Percentiles rank a stretch among this genome's conserved stretches.
Evolutionary conservation across 495 filamentous ascomycete genomes (phyloP).

Genomic region (Annulohypoxylon nitens): DNA sequence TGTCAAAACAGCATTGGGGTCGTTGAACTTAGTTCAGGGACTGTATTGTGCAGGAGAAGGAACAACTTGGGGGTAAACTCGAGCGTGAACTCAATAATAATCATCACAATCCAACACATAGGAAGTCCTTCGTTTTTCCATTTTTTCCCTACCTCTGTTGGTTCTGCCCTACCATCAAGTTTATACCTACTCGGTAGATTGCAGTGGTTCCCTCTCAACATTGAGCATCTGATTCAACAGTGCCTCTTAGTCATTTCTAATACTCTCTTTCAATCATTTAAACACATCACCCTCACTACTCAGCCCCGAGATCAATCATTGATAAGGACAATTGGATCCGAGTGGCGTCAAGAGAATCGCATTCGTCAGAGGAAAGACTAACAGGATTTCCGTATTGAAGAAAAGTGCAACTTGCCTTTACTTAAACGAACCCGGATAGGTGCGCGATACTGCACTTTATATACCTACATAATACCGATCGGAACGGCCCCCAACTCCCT

Average conservation of each 20-base stretch:
- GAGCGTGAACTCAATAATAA: not conserved
- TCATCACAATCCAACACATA: not conserved
- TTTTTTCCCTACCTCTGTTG: not conserved
- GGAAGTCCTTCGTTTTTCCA: conserved; percentile 2
- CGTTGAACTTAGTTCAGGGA: conserved; percentile 9
- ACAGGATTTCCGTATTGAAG: conserved; percentile 9
- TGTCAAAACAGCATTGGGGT: not conserved
- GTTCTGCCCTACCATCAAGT: conserved; percentile 12
- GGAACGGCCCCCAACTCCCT: conserved; percentile 42
- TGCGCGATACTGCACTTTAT: conserved; percentile 12
- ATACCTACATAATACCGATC: conserved; percentile 17
- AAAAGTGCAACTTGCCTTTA: conserved; percentile 14
- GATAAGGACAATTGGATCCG: conserved; percentile 4
- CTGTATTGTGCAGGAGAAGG: not conserved
- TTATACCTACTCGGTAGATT: not conserved
- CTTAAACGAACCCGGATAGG: not conserved
- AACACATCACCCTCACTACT: too few relatives aligned
- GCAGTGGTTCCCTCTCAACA: conserved; percentile 8
- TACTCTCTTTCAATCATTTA: conserved; percentile 5
- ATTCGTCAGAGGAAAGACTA: not conserved
- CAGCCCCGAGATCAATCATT: not conserved
- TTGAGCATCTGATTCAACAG: not conserved
- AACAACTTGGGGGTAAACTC: not conserved
- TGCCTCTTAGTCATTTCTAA: conserved; percentile 5
- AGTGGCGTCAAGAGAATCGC: conserved; percentile 6